Conservation (phyloP, 129 eudicot genomes). For the Dittrichia graveolens region DNA sequence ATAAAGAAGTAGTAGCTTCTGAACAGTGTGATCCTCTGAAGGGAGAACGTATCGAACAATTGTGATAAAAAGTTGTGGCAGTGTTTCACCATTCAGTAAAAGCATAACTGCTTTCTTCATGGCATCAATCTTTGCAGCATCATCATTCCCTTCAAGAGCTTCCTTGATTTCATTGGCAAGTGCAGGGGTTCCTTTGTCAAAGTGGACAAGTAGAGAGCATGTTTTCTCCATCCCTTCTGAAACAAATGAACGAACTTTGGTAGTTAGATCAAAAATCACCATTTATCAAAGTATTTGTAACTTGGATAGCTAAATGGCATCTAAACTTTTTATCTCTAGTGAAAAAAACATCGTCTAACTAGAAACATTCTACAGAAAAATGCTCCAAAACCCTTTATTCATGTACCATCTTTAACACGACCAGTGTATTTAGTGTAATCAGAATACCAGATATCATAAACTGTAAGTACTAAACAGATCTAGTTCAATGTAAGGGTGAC, state of each 20-base stretch:
- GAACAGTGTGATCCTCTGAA: constrained; percentile 88
- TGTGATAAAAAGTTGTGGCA: constrained; percentile 92
- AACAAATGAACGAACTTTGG: constrained; percentile 17
- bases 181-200: constrained; percentile 97
- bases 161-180: constrained; percentile 93
- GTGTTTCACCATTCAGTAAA: constrained; percentile 87
- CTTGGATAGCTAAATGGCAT: not conserved
- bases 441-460: constrained; percentile 1
- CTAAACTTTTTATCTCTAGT: not conserved
- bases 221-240: constrained; percentile 82
- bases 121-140: constrained; percentile 78
- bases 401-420: not conserved
- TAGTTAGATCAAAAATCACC: not conserved
- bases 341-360: not conserved
- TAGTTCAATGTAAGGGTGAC: not conserved
- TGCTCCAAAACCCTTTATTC: not conserved
- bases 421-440: not conserved
- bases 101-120: constrained; percentile 95
- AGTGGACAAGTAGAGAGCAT: constrained; percentile 74
- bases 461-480: not conserved
- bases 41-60: constrained; percentile 94
- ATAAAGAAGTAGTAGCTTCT: constrained; percentile 75
- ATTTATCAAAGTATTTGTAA: not conserved
- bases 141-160: constrained; percentile 92
- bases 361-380: not conserved